Evolutionary conservation across 2,329 filamentous ascomycete species (phyloP), one percentile per base, ranked within the genome.

Genomic region (Pseudogymnoascus destructans): DNA sequence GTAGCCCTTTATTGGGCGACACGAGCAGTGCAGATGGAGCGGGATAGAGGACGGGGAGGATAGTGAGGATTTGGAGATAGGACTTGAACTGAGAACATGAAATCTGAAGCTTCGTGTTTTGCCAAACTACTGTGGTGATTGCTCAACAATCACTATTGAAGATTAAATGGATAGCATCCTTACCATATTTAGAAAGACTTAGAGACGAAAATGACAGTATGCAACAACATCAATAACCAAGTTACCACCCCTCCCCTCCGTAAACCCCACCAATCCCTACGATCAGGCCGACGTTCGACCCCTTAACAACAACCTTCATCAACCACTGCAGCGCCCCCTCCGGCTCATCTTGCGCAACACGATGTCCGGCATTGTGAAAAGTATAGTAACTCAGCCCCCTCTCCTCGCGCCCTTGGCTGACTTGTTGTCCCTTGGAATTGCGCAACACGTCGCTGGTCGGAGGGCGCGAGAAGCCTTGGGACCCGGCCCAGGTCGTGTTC

Each of bases 401-500:
- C 38, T 59, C 58, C 27, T 27, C 38, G 19, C 23, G 19, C 23
- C 25, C 27, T 15, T 23, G 30, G 7, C 21, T 23, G n/a, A 42
- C 38, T 13, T 36, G 54, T 8, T n/a, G 15, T 38, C 57, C 57
- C 25, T 32, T 33, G 9, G 27, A 30, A 38, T 3, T 17, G 9
- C 25, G 42, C 9, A 33, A n/a, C 5, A 38, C 15, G 6, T 33
- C 38, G 8, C 9, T 46, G 3, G 65, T 66, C 0, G 80, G 81
- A 0, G 70, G 68, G 1, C 68, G 65, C 49, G 76, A 74, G 71
- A 86, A 86, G 0, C 82, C 83, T 61, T 84, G 80, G 0, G 70
- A 66, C 1, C 82, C 82, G 54, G 76, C 75, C 79, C 79, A 86
- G 0, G 81, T 86, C 81, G 86, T 85, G 67, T 86, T 86, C 65